phyloP scores from a whole-genome alignment of 2,329 filamentous ascomycete species.

The Exophiala bonariae region DNA sequence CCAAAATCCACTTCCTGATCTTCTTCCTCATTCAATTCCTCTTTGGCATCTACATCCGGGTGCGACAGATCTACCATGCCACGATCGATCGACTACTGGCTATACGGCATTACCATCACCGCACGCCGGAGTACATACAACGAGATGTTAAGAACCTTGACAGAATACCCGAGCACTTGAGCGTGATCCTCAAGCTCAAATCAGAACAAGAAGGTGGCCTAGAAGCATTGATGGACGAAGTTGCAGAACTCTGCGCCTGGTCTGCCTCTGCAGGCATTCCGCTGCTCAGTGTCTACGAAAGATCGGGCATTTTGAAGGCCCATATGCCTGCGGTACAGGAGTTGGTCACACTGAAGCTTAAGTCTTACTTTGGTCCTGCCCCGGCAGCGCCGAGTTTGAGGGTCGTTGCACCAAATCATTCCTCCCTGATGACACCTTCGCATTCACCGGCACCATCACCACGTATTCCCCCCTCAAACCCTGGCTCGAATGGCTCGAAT shows the following conservation, averaged over 20 bases:
- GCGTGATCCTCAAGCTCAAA: conserved; percentile 77
- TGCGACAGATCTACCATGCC: conserved; percentile 76
- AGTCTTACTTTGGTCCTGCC: conserved; percentile 78
- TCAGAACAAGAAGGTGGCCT: conserved; percentile 71
- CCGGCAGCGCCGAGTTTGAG: conserved; percentile 68
- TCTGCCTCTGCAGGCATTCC: conserved; percentile 86
- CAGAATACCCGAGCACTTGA: conserved; percentile 80
- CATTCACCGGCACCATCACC: conserved; percentile 15
- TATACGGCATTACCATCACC: conserved; percentile 91
- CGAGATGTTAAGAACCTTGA: conserved; percentile 76
- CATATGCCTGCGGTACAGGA: conserved; percentile 84
- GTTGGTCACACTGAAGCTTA: conserved; percentile 74
- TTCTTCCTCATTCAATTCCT: conserved; percentile 63
- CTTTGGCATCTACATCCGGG: conserved; percentile 84
- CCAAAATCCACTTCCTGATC: conserved; percentile 44
- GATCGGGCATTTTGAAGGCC: conserved; percentile 80
- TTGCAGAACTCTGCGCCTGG: conserved; percentile 90
- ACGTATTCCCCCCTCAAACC: conserved; percentile 3
- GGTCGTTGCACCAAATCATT: conserved; percentile 68
- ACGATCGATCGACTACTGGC: conserved; percentile 76
- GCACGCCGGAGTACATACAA: conserved; percentile 87
- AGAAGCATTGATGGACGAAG: conserved; percentile 83
- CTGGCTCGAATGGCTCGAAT: conserved; percentile 10
- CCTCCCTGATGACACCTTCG: conserved; percentile 13
- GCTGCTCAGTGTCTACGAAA: conserved; percentile 86